Percentiles rank a stretch among this genome's conserved stretches.
Evolutionary conservation across 345 rosid genomes (phyloP).

Genomic region (Carallia brachiata): DNA sequence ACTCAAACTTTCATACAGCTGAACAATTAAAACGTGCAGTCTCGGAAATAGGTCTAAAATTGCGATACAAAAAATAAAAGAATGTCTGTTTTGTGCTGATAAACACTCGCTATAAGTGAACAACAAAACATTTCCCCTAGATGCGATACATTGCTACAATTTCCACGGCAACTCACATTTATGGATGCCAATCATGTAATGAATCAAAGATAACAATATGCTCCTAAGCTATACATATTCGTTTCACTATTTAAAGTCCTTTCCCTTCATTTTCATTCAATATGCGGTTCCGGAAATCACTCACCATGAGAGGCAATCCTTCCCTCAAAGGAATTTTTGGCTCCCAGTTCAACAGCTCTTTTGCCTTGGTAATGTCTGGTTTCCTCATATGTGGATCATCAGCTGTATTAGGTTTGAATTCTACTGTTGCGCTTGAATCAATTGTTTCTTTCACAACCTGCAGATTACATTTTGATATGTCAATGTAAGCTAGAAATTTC

Average conservation of each 20-base stretch:
- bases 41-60: no score
- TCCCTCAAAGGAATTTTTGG: conserved; percentile 75
- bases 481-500: not conserved
- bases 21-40: no score
- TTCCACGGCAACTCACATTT: not conserved
- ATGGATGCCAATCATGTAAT: not conserved
- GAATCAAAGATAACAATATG: not conserved
- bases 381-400: conserved; percentile 97
- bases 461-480: not conserved
- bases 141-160: not conserved
- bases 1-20: no score
- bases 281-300: conserved; percentile 2
- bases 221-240: conserved; percentile 1
- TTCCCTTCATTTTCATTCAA: conserved; percentile 1
- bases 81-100: no score
- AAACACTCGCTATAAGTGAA: no score
- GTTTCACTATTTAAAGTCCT: conserved; percentile 18
- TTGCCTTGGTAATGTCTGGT: conserved; percentile 89
- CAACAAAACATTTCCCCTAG: not conserved
- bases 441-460: conserved; percentile 90
- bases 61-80: no score
- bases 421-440: conserved; percentile 86
- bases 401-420: conserved; percentile 82
- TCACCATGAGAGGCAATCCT: conserved; percentile 94
- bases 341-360: conserved; percentile 85